These are phyloP conservation scores for Stachybotrys elegans DNA, from an alignment of 2,329 filamentous ascomycete genomes.

Conservation along the genomic window DNA sequence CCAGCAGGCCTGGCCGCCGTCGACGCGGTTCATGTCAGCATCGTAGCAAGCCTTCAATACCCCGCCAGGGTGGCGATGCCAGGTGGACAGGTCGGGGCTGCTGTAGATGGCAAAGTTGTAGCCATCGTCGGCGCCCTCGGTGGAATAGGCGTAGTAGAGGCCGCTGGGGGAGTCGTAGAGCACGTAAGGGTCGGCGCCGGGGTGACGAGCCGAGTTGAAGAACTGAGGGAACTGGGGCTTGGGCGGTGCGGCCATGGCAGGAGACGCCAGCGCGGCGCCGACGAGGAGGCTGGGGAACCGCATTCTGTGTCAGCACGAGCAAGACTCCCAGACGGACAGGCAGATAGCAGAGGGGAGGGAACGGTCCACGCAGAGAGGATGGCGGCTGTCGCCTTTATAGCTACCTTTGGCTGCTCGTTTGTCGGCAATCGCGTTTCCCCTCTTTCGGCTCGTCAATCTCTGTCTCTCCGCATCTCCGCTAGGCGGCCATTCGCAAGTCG, in stretches of 20 bases:
- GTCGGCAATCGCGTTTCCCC: too few relatives aligned
- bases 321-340: too few relatives aligned
- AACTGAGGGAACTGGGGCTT: conserved; percentile 19
- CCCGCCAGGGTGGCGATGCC: conserved; percentile 26
- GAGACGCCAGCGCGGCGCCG: background rate
- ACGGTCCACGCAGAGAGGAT: too few relatives aligned
- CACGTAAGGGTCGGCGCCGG: conserved; percentile 26
- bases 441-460: too few relatives aligned
- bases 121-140: conserved; percentile 26
- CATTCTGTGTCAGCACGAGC: too few relatives aligned
- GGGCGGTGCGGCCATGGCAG: background rate
- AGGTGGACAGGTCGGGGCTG: conserved; percentile 29
- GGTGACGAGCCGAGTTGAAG: conserved; percentile 25
- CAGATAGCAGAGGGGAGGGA: too few relatives aligned
- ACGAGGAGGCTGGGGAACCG: background rate
- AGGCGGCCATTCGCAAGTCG: too few relatives aligned
- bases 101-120: conserved; percentile 28
- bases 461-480: too few relatives aligned
- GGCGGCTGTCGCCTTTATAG: too few relatives aligned
- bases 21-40: conserved; percentile 18
- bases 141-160: conserved; percentile 30
- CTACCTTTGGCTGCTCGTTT: too few relatives aligned
- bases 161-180: conserved; percentile 22
- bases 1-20: conserved; percentile 29
- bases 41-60: conserved; percentile 26